Base-by-base conservation (phyloP, 176 grass and related monocot genomes). In the Oryza coarctata region DNA sequence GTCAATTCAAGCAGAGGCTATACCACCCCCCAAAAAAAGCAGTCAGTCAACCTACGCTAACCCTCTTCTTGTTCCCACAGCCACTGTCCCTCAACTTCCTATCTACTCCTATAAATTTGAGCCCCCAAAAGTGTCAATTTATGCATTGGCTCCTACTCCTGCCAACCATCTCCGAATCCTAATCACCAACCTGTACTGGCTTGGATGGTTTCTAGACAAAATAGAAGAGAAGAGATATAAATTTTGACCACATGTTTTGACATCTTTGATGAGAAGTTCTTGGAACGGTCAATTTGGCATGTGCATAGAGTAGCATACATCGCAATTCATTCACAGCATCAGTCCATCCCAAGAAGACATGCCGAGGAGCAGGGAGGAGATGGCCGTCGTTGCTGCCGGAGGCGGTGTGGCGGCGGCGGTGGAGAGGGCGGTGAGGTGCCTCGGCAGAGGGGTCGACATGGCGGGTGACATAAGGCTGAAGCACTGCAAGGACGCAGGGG, bases 381-480 rank as follows among this genome's bases (percentile, higher is more conserved):
- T 87, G 90, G 74, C 36, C 6, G 57, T 55, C n/a, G n/a, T n/a
- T n/a, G n/a, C n/a, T 30, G 58, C 41, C 14, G 58, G 35, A 2
- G 38, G 69, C 27, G 52, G 27, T 2, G 27, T 17, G 14, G 67
- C 17, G 27, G 65, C 65, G 5, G 92, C 43, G 6, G 81, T 93
- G 71, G 87, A 86, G 80, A 86, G 68, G 12, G 92, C 93, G 29
- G 52, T 84, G 85, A 71, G 73, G 60, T 93, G 82, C 82, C 82
- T 98, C 33, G 96, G 96, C 38, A 85, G 18, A 78, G 96, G 96
- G 7, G 71, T 98, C 70, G 96, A 98, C 71, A 91, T 98, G 63
- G 35, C 92, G 0, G 75, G 76, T 38, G 93, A 98, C 81, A 87
- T 93, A 35, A 81, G 87, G 80, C 79, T 89, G 66, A 94, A 93